Evolutionary conservation across 2,329 filamentous ascomycete genomes (phyloP).

Genomic region (Pseudocercospora cruenta): DNA sequence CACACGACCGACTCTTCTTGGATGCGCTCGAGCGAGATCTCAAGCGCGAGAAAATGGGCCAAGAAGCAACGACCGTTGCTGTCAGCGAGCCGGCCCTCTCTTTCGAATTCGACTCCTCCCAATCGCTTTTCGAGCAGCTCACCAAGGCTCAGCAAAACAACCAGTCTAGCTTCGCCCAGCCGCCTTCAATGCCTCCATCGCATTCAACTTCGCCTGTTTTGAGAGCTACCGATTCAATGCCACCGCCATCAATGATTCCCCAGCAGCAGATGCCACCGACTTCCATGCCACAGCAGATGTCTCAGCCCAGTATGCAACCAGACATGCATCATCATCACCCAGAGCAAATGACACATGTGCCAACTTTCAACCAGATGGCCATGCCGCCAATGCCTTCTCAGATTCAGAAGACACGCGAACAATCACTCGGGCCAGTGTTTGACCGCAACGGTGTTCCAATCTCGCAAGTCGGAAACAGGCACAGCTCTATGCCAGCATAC

Average conservation of each 20-base stretch:
- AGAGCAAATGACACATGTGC: slow-evolving; percentile 61
- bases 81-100: slow-evolving; percentile 96
- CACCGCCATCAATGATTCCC: slow-evolving; percentile 81
- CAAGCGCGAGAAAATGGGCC: slow-evolving; percentile 99
- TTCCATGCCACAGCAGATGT: slow-evolving; percentile 35
- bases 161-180: slow-evolving; percentile 77
- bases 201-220: slow-evolving; percentile 88
- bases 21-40: slow-evolving; percentile 95
- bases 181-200: slow-evolving; percentile 59
- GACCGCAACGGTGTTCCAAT: slow-evolving; percentile 90
- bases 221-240: slow-evolving; percentile 91
- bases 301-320: slow-evolving; percentile 41
- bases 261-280: slow-evolving; percentile 33
- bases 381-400: slow-evolving; percentile 73
- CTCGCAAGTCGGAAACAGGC: slow-evolving; percentile 81
- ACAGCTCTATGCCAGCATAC: slow-evolving; percentile 98
- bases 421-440: slow-evolving; percentile 76
- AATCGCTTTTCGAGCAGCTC: slow-evolving; percentile 98
- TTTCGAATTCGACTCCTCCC: slow-evolving; percentile 98
- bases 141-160: slow-evolving; percentile 99
- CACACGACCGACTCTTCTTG: slow-evolving; percentile 94
- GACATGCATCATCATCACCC: slow-evolving; percentile 57
- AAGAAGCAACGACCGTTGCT: slow-evolving; percentile 94
- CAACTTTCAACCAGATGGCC: slow-evolving; percentile 72
- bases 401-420: slow-evolving; percentile 80